These are phyloP conservation scores for Zygosaccharomyces bailii DNA, from an alignment of 805 yeast genomes.

Conservation along the genomic window DNA sequence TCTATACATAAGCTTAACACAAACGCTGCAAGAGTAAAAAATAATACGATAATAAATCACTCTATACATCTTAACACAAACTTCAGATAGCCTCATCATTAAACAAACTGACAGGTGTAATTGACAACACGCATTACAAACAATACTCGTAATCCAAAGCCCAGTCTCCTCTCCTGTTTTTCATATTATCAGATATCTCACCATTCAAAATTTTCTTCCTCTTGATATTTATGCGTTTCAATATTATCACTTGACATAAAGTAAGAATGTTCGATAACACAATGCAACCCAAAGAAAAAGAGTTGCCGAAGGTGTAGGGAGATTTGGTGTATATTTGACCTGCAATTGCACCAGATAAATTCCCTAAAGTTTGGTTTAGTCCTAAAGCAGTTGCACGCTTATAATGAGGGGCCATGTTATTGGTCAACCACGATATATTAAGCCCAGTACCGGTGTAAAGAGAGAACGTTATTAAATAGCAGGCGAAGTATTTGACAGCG, in stretches of 20 bases:
- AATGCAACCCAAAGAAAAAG: conserved; percentile 40
- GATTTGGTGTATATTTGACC: conserved; percentile 43
- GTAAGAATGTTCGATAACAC: conserved; percentile 24
- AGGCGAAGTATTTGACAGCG: conserved; percentile 39
- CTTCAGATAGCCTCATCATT: too few species aligned
- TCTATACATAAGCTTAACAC: too few species aligned
- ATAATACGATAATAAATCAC: too few species aligned
- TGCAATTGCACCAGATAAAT: conserved; percentile 44
- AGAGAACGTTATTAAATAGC: conserved; percentile 37
- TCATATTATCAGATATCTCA: conserved; percentile 20
- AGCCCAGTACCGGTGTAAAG: conserved; percentile 40
- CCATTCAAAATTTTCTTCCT: conserved; percentile 23
- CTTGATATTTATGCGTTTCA: conserved; percentile 16
- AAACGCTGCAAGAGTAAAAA: too few species aligned
- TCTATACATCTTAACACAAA: too few species aligned
- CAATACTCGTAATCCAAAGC: conserved; percentile 28
- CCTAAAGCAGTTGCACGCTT: conserved; percentile 44
- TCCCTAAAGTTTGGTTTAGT: conserved; percentile 43
- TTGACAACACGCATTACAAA: too few species aligned
- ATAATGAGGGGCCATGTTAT: conserved; percentile 42
- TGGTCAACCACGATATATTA: conserved; percentile 44
- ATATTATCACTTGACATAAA: conserved; percentile 18
- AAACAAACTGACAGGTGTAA: too few species aligned
- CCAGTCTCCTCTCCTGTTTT: conserved; percentile 26
- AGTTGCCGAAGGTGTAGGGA: conserved; percentile 41